Percentiles rank a stretch among this genome's conserved stretches.
These are phyloP conservation scores for Lablab purpureus DNA, from an alignment of 306 rosid genomes.

Conservation along the genomic window DNA sequence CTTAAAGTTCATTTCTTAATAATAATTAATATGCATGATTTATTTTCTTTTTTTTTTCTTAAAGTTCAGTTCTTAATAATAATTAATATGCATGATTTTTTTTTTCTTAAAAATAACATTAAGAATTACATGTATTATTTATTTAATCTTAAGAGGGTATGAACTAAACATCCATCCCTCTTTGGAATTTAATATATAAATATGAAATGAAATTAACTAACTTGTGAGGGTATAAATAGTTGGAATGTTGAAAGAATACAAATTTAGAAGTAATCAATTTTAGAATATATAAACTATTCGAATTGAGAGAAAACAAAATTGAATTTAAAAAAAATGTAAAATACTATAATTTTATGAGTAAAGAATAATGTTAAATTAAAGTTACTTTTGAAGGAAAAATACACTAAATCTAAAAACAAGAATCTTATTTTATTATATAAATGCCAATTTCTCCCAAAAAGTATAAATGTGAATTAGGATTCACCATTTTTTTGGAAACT, in stretches of 20 bases:
- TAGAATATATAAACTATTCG: background rate
- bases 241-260: background rate
- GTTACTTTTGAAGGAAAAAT: background rate
- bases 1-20: too few relatives aligned
- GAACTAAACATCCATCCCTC: background rate
- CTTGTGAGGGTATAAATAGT: background rate
- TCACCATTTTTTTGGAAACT: too few relatives aligned
- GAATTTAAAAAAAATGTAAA: background rate
- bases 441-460: too few relatives aligned
- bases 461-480: too few relatives aligned
- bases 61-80: too few relatives aligned
- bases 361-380: background rate
- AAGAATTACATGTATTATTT: background rate
- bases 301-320: background rate
- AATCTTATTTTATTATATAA: too few relatives aligned
- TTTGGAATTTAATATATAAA: background rate
- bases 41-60: too few relatives aligned
- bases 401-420: background rate
- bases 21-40: too few relatives aligned
- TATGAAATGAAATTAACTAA: background rate
- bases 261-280: background rate
- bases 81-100: background rate
- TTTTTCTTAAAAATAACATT: background rate
- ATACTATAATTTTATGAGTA: background rate
- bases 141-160: background rate